Base-by-base conservation (phyloP, 2,329 filamentous ascomycete genomes). In the Scedosporium boydii region DNA sequence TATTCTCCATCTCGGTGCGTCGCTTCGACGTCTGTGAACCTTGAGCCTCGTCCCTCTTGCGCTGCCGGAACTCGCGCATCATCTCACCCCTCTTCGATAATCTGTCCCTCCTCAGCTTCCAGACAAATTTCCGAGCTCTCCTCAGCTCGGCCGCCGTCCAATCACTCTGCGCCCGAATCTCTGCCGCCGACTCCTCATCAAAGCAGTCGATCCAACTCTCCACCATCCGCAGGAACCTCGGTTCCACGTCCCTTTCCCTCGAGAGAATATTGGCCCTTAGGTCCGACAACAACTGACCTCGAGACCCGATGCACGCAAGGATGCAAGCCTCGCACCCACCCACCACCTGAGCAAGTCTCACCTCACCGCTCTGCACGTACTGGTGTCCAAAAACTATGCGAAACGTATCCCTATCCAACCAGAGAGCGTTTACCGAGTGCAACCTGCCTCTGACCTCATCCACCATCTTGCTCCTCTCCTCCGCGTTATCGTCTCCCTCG, bases 321-420 rank as follows among this genome's bases (percentile, higher is more conserved):
- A 82, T 77, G 64, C 83, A 86, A 1, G 81, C 82, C 66, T 83
- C 78, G 65, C 83, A 86, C 1, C 63, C n/a, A 14, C 73, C 70
- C 34, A 65, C 62, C 3, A 79, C 69, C 10, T 64, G 58, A 6
- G 64, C 67, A 42, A 53, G 46, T 27, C 21, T 61, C 46, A 21
- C 3, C 14, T 42, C 23, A 73, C 67, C 26, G 26, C 48, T 23
- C 65, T 68, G 57, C 65, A 66, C 29, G 60, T 58, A 60, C 1
- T 74, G 67, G n/a, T 74, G 70, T 1, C 71, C 69, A 64, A 75
- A 80, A 3, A 71, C 65, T 12, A 67, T 51, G 18, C 67, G 64
- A 63, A 80, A 81, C 2, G 74, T 66, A 0, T 68, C 60, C 1
- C 69, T 66, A 1, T 69, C 66, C 16, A 80, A 73, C 76, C 78